phyloP scores from a whole-genome alignment of 2,329 filamentous ascomycete species.

The Zelopaecilomyces penicillatus region DNA sequence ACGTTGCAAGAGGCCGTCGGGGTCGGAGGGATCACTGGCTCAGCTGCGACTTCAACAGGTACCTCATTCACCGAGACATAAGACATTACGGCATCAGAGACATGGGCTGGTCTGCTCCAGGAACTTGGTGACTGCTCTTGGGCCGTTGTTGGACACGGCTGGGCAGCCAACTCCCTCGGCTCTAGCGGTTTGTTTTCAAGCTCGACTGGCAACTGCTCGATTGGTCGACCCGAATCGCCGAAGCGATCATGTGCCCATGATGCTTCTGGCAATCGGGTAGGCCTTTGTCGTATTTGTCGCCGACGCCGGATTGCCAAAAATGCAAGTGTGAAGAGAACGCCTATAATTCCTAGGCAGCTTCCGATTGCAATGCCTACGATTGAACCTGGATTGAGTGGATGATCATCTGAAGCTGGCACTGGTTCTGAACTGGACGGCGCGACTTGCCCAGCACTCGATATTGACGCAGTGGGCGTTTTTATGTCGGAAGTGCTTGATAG shows the following conservation, averaged over 20 bases:
- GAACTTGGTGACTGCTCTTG: not conserved
- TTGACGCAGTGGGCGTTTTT: not conserved
- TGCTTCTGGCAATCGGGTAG: constrained; percentile 3
- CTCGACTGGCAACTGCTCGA: constrained; percentile 4
- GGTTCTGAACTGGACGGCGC: not conserved
- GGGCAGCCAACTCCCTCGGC: constrained; percentile 7
- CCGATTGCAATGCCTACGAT: constrained; percentile 13
- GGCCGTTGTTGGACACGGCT: not conserved
- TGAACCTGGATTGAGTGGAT: constrained; percentile 4
- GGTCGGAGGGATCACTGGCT: not conserved
- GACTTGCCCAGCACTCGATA: not conserved
- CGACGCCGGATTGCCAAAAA: constrained; percentile 2
- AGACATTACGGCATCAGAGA: not conserved
- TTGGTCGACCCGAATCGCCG: not conserved
- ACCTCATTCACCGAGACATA: constrained; percentile 2
- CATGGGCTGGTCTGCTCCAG: no score
- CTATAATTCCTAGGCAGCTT: constrained; percentile 5
- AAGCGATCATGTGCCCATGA: constrained; percentile 2
- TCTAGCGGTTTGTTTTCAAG: constrained; percentile 8
- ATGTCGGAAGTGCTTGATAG: not conserved
- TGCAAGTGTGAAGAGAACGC: not conserved
- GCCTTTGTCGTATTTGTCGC: not conserved
- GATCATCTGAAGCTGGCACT: not conserved
- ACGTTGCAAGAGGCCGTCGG: not conserved
- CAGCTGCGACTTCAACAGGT: constrained; percentile 5